These are phyloP conservation scores for Colletotrichum echinochloae DNA, from an alignment of 2,329 filamentous ascomycete genomes.

Conservation along the genomic window DNA sequence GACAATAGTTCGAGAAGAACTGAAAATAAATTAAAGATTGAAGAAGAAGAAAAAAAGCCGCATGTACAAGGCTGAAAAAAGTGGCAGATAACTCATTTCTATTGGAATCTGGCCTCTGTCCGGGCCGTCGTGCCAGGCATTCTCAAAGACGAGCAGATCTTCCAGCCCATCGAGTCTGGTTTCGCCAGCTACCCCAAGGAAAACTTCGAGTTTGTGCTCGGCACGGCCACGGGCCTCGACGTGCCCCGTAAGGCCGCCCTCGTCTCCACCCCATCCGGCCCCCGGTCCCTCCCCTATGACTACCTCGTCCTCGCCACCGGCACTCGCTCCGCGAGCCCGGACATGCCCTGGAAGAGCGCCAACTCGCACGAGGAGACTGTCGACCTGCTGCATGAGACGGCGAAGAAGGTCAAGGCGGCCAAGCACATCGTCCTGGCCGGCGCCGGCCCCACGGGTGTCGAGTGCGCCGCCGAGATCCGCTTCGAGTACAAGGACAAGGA, in stretches of 20 bases:
- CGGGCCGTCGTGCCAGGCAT: slow-evolving; percentile 65
- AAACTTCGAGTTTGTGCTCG: slow-evolving; percentile 65
- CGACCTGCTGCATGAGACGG: slow-evolving; percentile 54
- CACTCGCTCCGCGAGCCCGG: slow-evolving; percentile 54
- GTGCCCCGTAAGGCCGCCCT: slow-evolving; percentile 55
- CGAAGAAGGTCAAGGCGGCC: slow-evolving; percentile 57
- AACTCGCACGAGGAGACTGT: slow-evolving; percentile 60
- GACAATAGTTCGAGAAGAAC: background rate
- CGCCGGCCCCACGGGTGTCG: slow-evolving; percentile 67
- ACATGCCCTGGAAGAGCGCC: slow-evolving; percentile 65
- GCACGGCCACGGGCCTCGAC: slow-evolving; percentile 58
- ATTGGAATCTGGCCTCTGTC: slow-evolving; percentile 69
- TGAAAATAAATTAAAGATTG: too few species aligned
- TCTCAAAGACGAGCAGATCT: slow-evolving; percentile 62
- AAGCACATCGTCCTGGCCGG: slow-evolving; percentile 67
- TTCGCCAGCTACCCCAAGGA: slow-evolving; percentile 62
- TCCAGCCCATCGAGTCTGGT: slow-evolving; percentile 61
- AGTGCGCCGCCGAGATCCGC: slow-evolving; percentile 66
- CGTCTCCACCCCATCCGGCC: slow-evolving; percentile 48
- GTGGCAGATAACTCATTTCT: slow-evolving; percentile 66
- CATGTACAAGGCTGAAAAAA: slow-evolving; percentile 5
- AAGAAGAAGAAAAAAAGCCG: background rate
- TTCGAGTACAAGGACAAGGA: slow-evolving; percentile 63
- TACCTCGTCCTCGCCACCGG: slow-evolving; percentile 70
- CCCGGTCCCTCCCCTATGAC: slow-evolving; percentile 58